phyloP scores from a whole-genome alignment of 305 asterid genomes.

The Stenogyne calaminthoides region DNA sequence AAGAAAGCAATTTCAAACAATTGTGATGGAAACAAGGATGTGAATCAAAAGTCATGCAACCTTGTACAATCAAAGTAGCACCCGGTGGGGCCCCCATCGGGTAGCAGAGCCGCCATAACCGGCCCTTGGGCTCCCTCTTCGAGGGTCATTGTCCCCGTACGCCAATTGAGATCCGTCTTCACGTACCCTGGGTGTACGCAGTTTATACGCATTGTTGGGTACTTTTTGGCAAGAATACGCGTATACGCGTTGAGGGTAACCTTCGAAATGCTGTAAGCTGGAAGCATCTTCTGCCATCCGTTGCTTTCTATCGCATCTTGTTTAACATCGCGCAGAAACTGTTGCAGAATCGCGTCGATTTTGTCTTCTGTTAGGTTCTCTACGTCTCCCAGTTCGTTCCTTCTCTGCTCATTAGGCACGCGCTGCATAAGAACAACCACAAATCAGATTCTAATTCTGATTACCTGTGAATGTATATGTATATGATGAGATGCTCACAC shows the following conservation, averaged over 20 bases:
- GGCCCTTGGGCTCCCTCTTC: constrained; percentile 82
- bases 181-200: constrained; percentile 85
- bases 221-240: constrained; percentile 66
- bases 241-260: constrained; percentile 76
- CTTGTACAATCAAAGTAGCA: constrained; percentile 64
- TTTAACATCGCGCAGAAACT: constrained; percentile 56
- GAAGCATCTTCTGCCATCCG: constrained; percentile 87
- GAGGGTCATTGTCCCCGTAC: constrained; percentile 60
- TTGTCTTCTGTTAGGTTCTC: constrained; percentile 61
- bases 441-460: neutral
- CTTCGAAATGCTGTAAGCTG: constrained; percentile 86
- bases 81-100: constrained; percentile 69
- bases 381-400: constrained; percentile 63
- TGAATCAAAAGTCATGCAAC: constrained; percentile 51
- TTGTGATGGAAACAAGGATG: neutral
- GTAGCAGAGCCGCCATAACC: constrained; percentile 65
- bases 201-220: constrained; percentile 67
- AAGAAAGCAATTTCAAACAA: neutral
- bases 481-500: constrained; percentile 40
- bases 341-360: constrained; percentile 52
- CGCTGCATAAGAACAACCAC: constrained; percentile 46
- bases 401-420: constrained; percentile 57
- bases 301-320: constrained; percentile 54
- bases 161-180: constrained; percentile 73
- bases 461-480: neutral